Conservation (phyloP, 2,329 filamentous ascomycete genomes). For the Pestalotiopsis sp. region DNA sequence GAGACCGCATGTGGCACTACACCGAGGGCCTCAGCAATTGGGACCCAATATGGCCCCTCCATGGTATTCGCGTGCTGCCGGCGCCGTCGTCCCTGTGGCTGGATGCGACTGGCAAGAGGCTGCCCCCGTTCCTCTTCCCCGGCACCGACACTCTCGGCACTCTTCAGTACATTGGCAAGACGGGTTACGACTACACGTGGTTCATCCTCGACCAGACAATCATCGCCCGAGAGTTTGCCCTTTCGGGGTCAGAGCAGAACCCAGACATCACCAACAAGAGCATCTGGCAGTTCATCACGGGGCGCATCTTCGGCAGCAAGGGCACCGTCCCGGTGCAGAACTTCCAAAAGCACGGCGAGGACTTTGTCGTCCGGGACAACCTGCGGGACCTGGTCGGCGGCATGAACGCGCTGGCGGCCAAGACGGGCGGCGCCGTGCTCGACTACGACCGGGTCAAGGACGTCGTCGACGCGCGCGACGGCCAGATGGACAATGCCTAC, state of each 20-base stretch:
- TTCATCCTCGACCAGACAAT: constrained; percentile 62
- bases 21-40: constrained; percentile 65
- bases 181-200: constrained; percentile 66
- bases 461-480: constrained; percentile 55
- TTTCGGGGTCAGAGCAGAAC: constrained; percentile 67
- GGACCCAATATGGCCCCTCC: constrained; percentile 62
- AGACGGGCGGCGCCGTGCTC: constrained; percentile 49
- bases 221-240: constrained; percentile 62
- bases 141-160: constrained; percentile 61
- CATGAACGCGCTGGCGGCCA: constrained; percentile 59
- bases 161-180: constrained; percentile 60
- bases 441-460: constrained; percentile 46
- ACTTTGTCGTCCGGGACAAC: constrained; percentile 61
- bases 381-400: constrained; percentile 56
- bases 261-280: constrained; percentile 62
- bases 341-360: constrained; percentile 60
- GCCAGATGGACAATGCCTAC: constrained; percentile 57
- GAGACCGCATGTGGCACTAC: constrained; percentile 69
- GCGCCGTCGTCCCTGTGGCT: constrained; percentile 66
- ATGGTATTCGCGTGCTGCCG: constrained; percentile 63
- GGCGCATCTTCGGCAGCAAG: constrained; percentile 51
- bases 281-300: constrained; percentile 50
- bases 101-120: constrained; percentile 59
- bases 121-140: constrained; percentile 59
- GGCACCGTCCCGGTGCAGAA: constrained; percentile 58